Evolutionary conservation across 2,329 filamentous ascomycete species (phyloP).

Genomic region (Sclerotinia glacialis): DNA sequence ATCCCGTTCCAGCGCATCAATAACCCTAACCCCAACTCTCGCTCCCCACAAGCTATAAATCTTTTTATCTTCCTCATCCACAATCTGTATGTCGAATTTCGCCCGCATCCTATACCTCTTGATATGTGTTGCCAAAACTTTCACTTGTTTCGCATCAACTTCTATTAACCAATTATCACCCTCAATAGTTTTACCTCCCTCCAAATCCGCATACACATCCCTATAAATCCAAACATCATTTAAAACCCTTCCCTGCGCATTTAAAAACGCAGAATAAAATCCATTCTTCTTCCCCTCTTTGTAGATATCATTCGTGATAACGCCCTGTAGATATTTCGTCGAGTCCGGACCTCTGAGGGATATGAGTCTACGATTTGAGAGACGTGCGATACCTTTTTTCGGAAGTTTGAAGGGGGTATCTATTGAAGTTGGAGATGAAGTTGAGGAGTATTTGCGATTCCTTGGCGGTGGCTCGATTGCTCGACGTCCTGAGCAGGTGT

Average conservation of each 20-base stretch:
- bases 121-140: conserved; percentile 66
- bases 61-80: conserved; percentile 62
- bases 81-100: conserved; percentile 66
- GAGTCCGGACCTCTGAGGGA: conserved; percentile 76
- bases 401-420: conserved; percentile 42
- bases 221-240: conserved; percentile 91
- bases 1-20: conserved; percentile 24
- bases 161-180: conserved; percentile 53
- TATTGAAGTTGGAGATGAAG: conserved; percentile 32
- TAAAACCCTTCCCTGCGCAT: conserved; percentile 77
- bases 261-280: conserved; percentile 82
- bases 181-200: not conserved
- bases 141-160: conserved; percentile 67
- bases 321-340: conserved; percentile 80
- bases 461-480: not conserved
- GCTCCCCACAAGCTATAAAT: conserved; percentile 71
- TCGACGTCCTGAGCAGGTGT: not conserved
- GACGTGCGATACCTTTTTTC: conserved; percentile 49
- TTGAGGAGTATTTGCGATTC: conserved; percentile 16
- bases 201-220: conserved; percentile 12
- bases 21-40: conserved; percentile 7
- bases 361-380: conserved; percentile 76
- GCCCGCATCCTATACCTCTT: conserved; percentile 82
- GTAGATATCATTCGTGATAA: conserved; percentile 70
- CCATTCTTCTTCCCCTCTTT: conserved; percentile 47